Evolutionary conservation across 139 green algal genomes (phyloP).

Genomic region (Spirogloea muscicola): DNA sequence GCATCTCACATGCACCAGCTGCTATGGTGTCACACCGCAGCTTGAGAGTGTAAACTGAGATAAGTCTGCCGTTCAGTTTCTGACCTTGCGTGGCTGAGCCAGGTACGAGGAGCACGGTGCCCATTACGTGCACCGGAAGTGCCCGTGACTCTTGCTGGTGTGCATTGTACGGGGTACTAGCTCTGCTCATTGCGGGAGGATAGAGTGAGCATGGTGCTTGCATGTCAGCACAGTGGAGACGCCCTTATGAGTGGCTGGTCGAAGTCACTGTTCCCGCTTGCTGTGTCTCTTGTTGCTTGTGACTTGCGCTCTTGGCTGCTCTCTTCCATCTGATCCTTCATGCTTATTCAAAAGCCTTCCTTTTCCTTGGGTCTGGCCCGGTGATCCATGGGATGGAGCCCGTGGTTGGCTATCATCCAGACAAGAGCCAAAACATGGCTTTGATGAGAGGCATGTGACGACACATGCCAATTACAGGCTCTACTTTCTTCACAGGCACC

Average conservation of each 20-base stretch:
- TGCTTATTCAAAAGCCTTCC: slow-evolving; percentile 3
- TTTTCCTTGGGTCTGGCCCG: background rate
- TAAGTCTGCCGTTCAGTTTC: too few relatives aligned
- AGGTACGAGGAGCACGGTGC: slow-evolving; percentile 86
- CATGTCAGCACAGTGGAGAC: too few relatives aligned
- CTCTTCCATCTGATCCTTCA: background rate
- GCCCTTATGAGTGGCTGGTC: too few relatives aligned
- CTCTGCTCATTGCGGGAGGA: too few relatives aligned
- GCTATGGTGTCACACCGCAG: background rate
- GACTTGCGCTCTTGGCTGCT: too few relatives aligned
- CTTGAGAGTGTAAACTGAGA: background rate
- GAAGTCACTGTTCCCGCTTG: too few relatives aligned
- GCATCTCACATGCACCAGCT: background rate
- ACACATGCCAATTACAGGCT: background rate
- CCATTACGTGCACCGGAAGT: slow-evolving; percentile 80
- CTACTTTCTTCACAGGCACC: background rate
- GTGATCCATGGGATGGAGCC: slow-evolving; percentile 6
- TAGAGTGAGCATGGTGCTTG: too few relatives aligned
- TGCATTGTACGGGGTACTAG: too few relatives aligned
- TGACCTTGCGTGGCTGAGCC: background rate
- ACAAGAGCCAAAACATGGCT: slow-evolving; percentile 3
- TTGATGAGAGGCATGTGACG: background rate
- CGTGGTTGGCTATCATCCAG: background rate
- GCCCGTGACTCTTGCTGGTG: slow-evolving; percentile 29
- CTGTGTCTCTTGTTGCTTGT: too few relatives aligned